Conservation (phyloP, 1,284 basidiomycete species). For the Lignosus rhinocerotis region DNA sequence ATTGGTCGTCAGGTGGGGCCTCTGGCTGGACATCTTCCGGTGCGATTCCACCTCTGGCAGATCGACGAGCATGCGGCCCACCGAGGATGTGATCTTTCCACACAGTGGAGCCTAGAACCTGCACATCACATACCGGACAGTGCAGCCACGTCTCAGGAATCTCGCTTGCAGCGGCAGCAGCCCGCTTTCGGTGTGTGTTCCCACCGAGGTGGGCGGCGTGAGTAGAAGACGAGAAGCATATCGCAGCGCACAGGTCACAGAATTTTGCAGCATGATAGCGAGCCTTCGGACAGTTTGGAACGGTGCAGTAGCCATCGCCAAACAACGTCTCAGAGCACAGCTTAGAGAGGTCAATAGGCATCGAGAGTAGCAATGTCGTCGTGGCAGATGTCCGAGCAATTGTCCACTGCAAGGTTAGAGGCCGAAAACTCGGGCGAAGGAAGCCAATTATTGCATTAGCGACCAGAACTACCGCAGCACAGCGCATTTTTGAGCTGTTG, state of each 20-base stretch:
- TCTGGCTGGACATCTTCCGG: background rate
- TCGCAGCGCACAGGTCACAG: slow-evolving; percentile 14
- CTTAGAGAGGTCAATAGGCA: background rate
- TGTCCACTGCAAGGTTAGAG: background rate
- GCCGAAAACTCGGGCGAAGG: no score
- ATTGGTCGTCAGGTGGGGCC: background rate
- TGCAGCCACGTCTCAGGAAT: background rate
- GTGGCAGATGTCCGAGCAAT: background rate
- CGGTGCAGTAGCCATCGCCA: slow-evolving; percentile 7
- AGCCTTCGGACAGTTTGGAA: slow-evolving; percentile 3
- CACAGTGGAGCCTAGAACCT: background rate
- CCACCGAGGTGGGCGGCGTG: slow-evolving; percentile 9
- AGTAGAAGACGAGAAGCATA: background rate
- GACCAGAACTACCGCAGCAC: background rate
- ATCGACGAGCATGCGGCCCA: background rate
- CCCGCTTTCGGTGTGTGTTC: slow-evolving; percentile 1
- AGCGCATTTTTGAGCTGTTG: background rate
- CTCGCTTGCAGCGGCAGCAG: background rate
- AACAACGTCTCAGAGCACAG: slow-evolving; percentile 4
- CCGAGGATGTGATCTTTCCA: slow-evolving; percentile 14
- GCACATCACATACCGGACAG: slow-evolving; percentile 14
- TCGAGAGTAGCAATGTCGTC: background rate
- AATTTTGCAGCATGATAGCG: slow-evolving; percentile 10
- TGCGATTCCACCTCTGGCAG: background rate
- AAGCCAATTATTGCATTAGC: no score